Conservation (phyloP, 2,329 filamentous ascomycete species). For the Aspergillus amoenus region DNA sequence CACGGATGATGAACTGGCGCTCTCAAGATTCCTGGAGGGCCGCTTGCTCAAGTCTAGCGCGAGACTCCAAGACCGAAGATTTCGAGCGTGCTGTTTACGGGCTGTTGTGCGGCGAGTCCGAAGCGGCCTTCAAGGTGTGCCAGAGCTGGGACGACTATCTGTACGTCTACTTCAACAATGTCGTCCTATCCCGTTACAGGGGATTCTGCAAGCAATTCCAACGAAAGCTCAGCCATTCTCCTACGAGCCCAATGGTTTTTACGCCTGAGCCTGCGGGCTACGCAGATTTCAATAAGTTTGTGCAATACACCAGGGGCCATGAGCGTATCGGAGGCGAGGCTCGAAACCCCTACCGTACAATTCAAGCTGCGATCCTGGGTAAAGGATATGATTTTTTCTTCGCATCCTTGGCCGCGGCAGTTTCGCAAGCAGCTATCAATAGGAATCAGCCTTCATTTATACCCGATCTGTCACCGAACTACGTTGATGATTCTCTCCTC, state of each 20-base stretch:
- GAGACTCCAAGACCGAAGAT: constrained; percentile 65
- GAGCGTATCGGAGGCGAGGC: constrained; percentile 39
- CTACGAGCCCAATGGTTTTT: constrained; percentile 54
- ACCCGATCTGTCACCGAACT: constrained; percentile 47
- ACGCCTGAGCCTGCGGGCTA: constrained; percentile 56
- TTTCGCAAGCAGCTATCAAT: constrained; percentile 34
- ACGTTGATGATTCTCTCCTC: constrained; percentile 50
- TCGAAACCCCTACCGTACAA: constrained; percentile 45
- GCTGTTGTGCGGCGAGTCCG: constrained; percentile 79
- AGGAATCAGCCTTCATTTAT: constrained; percentile 32
- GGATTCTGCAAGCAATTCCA: constrained; percentile 55
- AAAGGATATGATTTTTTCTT: constrained; percentile 45
- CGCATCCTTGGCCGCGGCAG: constrained; percentile 39
- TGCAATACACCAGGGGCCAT: constrained; percentile 36
- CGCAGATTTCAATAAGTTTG: constrained; percentile 37
- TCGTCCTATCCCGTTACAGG: constrained; percentile 78
- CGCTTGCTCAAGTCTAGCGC: constrained; percentile 49
- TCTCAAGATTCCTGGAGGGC: constrained; percentile 40
- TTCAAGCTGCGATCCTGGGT: constrained; percentile 45
- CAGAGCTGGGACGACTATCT: constrained; percentile 81
- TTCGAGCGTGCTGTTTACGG: constrained; percentile 91
- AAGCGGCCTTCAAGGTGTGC: constrained; percentile 74
- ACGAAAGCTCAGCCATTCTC: constrained; percentile 51
- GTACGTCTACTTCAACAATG: constrained; percentile 84
- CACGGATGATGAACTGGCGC: constrained; percentile 43